Base-by-base conservation (phyloP, 345 rosid genomes). In the Lepidium didymum region DNA sequence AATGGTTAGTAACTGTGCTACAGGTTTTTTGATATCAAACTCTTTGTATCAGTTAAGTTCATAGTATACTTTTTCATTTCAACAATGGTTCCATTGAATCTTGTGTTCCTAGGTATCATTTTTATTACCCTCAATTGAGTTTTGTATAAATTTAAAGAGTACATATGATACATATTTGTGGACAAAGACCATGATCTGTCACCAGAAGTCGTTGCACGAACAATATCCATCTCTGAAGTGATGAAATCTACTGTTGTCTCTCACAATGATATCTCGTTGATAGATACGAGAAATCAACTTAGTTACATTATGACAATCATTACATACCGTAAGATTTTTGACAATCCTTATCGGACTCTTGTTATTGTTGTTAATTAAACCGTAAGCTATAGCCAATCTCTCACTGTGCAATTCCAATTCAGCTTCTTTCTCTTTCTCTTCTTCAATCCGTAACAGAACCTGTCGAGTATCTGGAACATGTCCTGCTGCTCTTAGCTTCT, bases 301-400 rank as follows among this genome's bases (percentile, higher is more conserved):
- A 6, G 81, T 83, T 36, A 81, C 74, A 40, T 78, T 50, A 61
- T 81, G 87, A n/a, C 87, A 85, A 59, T 83, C 87, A 2, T 70
- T 80, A 53, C 86, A 81, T 11, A 83, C 85, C 5, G 81, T 75
- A 13, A 85, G 78, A 78, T 78, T 85, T 69, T 85, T 85, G 43
- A 83, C 65, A 65, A 85, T 58, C 35, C 79, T 75, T 31, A 85
- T 80, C 2, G 84, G 79, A 40, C 38, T 72, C 33, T 79, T 66
- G 5, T 59, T 42, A 63, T 79, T 66, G 5, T 59, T 42, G 67
- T 64, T 76, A 41, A 79, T 80, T 46, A 84, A 79, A 21, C 79
- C 86, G 43, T 78, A 82, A 56, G 84, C 84, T 47, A 83, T 78
- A 59, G 90, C 90, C 70, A 85, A 68, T 67, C 86, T 85, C 70